phyloP scores from a whole-genome alignment of 108 stramenopile genomes.

The Nitzschia sp. region DNA sequence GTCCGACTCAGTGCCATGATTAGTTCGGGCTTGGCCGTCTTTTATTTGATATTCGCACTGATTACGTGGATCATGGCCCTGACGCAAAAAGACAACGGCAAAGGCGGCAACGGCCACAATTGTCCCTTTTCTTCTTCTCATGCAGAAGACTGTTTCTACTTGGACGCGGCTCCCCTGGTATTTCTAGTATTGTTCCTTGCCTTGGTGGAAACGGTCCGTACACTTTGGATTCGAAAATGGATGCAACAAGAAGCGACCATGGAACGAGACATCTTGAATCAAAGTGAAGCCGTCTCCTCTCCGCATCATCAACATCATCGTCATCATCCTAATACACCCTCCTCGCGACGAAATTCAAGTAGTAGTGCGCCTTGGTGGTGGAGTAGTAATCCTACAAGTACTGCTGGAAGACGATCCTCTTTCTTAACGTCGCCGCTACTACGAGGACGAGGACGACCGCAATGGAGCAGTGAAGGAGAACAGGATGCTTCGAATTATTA shows the following conservation, averaged over 20 bases:
- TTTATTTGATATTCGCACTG: neutral
- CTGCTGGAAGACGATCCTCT: neutral
- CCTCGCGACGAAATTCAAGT: too few species aligned
- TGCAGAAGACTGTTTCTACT: neutral
- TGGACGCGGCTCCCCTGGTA: neutral
- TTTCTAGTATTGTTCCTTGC: neutral
- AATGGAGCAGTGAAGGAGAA: neutral
- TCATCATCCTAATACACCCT: too few species aligned
- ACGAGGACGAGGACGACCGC: neutral
- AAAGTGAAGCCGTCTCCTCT: neutral
- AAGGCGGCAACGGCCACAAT: too few species aligned
- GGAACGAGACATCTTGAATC: neutral
- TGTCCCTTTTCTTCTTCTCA: neutral
- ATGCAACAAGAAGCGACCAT: neutral
- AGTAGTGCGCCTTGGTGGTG: slow-evolving; percentile 13
- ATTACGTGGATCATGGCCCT: neutral
- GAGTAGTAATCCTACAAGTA: neutral
- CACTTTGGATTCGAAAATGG: slow-evolving; percentile 9
- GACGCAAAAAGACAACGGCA: neutral
- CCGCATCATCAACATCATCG: too few species aligned
- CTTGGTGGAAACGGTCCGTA: neutral
- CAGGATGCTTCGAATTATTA: neutral
- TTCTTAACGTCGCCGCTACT: neutral
- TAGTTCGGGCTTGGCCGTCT: neutral
- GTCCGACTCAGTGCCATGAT: slow-evolving; percentile 6